Evolutionary conservation across 192 early-diverging fungal species (phyloP).

Genomic region (Gryganskiella cystojenkinii): DNA sequence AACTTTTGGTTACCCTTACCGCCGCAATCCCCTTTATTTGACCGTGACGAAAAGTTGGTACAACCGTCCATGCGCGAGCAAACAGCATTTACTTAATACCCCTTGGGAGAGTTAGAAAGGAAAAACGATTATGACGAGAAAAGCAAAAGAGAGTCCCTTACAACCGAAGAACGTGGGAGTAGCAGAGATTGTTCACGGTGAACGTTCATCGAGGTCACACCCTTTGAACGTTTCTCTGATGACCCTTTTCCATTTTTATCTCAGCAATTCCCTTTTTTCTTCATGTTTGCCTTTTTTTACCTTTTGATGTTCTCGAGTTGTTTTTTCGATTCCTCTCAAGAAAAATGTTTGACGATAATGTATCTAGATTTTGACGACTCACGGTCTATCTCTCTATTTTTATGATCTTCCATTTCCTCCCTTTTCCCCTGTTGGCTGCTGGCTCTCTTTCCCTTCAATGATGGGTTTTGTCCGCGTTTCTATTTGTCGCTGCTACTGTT

Average conservation of each 20-base stretch:
- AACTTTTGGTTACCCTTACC: slow-evolving; percentile 39
- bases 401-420: slow-evolving; percentile 17
- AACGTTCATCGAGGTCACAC: neutral
- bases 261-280: neutral
- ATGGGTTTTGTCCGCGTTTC: slow-evolving; percentile 11
- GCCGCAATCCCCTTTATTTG: too few relatives aligned
- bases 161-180: slow-evolving; percentile 2
- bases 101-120: slow-evolving; percentile 52
- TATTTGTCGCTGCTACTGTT: slow-evolving; percentile 15
- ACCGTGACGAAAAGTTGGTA: slow-evolving; percentile 55
- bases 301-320: slow-evolving; percentile 40
- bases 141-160: neutral
- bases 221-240: too few relatives aligned
- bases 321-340: slow-evolving; percentile 55
- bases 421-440: neutral
- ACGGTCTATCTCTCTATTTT: slow-evolving; percentile 49
- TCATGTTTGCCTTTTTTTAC: slow-evolving; percentile 4
- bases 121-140: slow-evolving; percentile 52
- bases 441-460: slow-evolving; percentile 6
- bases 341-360: slow-evolving; percentile 41
- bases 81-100: slow-evolving; percentile 43
- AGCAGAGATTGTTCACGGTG: neutral
- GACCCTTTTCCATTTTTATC: slow-evolving; percentile 9
- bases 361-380: slow-evolving; percentile 53
- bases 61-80: slow-evolving; percentile 50